Base-by-base conservation (phyloP, 305 asterid genomes). In the Fraxinus ornus region DNA sequence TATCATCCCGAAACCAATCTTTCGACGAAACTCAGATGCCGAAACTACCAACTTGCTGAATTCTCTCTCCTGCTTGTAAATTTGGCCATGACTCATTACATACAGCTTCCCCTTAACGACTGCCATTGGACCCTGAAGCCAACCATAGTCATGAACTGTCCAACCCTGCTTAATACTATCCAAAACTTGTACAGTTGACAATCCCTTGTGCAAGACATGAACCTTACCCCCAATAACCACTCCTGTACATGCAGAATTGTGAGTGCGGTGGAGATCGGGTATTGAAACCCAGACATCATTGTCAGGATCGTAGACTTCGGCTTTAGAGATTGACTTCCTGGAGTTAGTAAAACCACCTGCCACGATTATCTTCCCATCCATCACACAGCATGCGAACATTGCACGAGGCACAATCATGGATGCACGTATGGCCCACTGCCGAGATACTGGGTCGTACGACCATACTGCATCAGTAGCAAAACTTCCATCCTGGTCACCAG, bases 111-210 rank as follows among this genome's bases (percentile, higher is more conserved):
- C 98, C 80, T 84, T 93, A 26, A 94, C 93, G 62, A 94, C 97
- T 7, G 98, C 91, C 97, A 92, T 91, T 6, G 98, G 98, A 5
- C 99, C 98, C 89, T 94, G 99, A 28, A 92, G 92, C 99, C 99
- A 97, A 15, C 94, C 89, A 74, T 87, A 91, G 85, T 94, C 97
- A 24, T 90, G 94, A 47, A 94, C 99, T 0, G 85, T 90, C 99
- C 99, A 97, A 36, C 97, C 98, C 77, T 82, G 92, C 82, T 90
- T 91, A 72, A 86, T 74, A 70, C 88, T 89, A 44, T 91, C 97
- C 89, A 97, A 70, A 32, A 94, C 91, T 82, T 94, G 99, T 82
- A 97, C 96, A 0, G 92, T 90, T 2, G 99, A 89, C 83, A 92
- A 85, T 1, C 99, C 99, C 92, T 94, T 97, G 88, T 97, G 98